These are phyloP conservation scores for Nadsonia commutata DNA, from an alignment of 1,139 yeast species.

Conservation along the genomic window DNA sequence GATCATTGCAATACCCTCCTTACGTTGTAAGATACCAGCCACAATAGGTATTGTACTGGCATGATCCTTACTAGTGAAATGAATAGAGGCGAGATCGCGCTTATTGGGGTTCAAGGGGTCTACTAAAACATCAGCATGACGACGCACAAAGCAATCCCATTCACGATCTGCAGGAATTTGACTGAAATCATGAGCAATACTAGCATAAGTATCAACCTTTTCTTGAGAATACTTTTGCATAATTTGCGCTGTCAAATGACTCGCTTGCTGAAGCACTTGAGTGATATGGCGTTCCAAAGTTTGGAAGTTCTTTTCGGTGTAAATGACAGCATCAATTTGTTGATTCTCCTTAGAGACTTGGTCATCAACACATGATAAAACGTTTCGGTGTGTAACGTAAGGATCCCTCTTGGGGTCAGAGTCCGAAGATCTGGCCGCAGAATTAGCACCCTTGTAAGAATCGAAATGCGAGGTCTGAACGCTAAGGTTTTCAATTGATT, in stretches of 20 bases:
- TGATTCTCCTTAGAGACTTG: conserved; percentile 33
- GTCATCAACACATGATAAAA: conserved; percentile 24
- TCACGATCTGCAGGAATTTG: conserved; percentile 26
- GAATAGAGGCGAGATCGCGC: conserved; percentile 24
- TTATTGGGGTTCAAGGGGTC: conserved; percentile 23
- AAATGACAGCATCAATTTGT: conserved; percentile 28
- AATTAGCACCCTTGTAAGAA: conserved; percentile 8
- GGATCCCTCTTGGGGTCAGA: conserved; percentile 32
- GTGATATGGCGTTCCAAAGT: conserved; percentile 31
- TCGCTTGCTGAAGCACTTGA: conserved; percentile 28
- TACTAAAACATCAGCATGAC: conserved; percentile 21
- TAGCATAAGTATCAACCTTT: conserved; percentile 18
- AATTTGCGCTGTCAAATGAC: conserved; percentile 20
- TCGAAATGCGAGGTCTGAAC: conserved; percentile 17
- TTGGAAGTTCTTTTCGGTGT: conserved; percentile 28
- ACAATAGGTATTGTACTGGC: conserved; percentile 29
- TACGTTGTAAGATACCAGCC: conserved; percentile 32
- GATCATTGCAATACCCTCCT: conserved; percentile 30
- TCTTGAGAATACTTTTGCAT: conserved; percentile 19
- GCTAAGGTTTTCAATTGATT: conserved; percentile 25
- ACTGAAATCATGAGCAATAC: conserved; percentile 21
- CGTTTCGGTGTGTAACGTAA: conserved; percentile 27
- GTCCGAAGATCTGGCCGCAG: conserved; percentile 12
- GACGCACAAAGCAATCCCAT: conserved; percentile 29
- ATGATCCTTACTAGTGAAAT: conserved; percentile 28